Evolutionary conservation across 306 rosid genomes (phyloP), one percentile per base, ranked within the genome.

Genomic region (Ochetophila trinervis): DNA sequence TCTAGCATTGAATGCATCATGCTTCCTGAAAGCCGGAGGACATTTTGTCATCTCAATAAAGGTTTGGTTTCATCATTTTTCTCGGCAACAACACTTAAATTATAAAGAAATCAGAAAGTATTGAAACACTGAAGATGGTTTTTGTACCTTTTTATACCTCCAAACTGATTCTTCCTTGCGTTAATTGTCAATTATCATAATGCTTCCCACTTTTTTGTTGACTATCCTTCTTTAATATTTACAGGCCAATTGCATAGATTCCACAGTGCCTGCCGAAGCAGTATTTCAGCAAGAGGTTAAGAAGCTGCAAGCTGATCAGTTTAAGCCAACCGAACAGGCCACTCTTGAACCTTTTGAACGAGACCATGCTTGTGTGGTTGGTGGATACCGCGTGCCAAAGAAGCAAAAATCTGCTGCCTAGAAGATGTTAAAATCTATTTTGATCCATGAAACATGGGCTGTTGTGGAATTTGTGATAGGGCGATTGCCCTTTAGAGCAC

Each of bases 281-380:
- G 97, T 94, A 11, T 90, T 90, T 56, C 78, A 66, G 0, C 80
- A 83, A 44, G 99, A 94, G 78, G 99, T 90, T 5, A 86, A 85
- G 75, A 90, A 86, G 87, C 79, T 94, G 49, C 84, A 84, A 65
- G 95, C 88, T 0, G 96, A 94, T 57, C 95, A 94, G 12, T 90
- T 94, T 61, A 90, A 88, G 75, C 97, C 97, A 0, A 17, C 53
- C 0, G 99, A 94, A 73, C 99, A 90, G 75, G 95, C 90, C 0
- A 94, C 99, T 19, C 97, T 94, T 4, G 89, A 84, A 56, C 97
- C 99, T 21, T 94, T 83, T 30, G 99, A 94, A 78, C 76, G 97
- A 11, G 97, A 94, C 71, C 98, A 89, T 68, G 98, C 98, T 58
- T 93, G 97, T 62, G 98, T 93, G 0, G 89, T 87, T 21, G 98